Evolutionary conservation across 2,329 filamentous ascomycete genomes (phyloP).

Genomic region (Nemania abortiva): DNA sequence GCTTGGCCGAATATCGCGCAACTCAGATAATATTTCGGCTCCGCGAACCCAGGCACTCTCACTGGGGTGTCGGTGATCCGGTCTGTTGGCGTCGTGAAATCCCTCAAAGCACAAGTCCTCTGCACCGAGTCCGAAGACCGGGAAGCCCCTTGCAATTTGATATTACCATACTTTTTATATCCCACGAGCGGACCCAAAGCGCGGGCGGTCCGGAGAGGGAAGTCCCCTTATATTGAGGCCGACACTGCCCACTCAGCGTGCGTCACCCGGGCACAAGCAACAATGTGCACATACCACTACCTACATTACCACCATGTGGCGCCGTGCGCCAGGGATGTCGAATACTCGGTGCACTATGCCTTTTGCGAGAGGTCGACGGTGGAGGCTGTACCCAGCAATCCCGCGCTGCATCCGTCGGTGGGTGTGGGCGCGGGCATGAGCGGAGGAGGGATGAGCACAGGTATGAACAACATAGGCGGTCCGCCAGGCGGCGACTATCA

Average conservation of each 20-base stretch:
- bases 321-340: constrained; percentile 57
- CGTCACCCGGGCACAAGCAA: constrained; percentile 3
- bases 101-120: not conserved
- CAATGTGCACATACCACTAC: constrained; percentile 65
- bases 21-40: not conserved
- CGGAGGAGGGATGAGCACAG: not conserved
- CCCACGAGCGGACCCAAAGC: not conserved
- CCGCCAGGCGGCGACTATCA: not conserved
- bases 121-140: not conserved
- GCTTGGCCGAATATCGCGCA: not conserved
- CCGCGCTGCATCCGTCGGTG: constrained; percentile 20
- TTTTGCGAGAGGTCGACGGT: constrained; percentile 57
- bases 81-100: not conserved
- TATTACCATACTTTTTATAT: not conserved
- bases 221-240: not conserved
- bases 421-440: too few species aligned
- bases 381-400: constrained; percentile 38
- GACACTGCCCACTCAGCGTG: not conserved
- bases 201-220: not conserved
- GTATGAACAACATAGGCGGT: not conserved
- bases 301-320: constrained; percentile 64
- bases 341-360: constrained; percentile 58
- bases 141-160: not conserved
- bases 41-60: not conserved
- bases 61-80: not conserved